Evolutionary conservation across 306 rosid species (phyloP).

Genomic region (Parietaria judaica): DNA sequence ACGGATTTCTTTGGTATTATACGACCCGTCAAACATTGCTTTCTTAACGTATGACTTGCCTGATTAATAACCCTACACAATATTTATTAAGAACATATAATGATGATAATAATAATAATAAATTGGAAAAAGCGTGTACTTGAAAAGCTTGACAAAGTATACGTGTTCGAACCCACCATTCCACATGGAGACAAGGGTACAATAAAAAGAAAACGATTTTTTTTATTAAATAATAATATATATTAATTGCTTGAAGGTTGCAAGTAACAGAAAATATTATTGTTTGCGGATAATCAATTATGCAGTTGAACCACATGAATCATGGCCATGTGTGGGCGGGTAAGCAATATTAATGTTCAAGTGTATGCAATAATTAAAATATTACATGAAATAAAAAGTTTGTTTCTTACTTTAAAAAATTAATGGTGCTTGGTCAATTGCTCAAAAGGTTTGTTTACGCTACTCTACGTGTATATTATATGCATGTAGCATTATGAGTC

Average conservation of each 20-base stretch:
- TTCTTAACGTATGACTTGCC: background rate
- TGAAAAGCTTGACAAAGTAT: constrained; percentile 25
- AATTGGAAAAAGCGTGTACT: constrained; percentile 20
- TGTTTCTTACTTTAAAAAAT: background rate
- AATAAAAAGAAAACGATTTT: background rate
- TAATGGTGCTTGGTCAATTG: background rate
- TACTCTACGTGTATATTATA: background rate
- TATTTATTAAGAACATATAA: background rate
- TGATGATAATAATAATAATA: background rate
- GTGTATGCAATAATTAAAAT: constrained; percentile 4
- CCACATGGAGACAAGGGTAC: constrained; percentile 25
- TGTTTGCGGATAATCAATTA: constrained; percentile 4
- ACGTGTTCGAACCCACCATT: constrained; percentile 10
- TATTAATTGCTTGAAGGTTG: constrained; percentile 21
- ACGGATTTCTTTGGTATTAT: constrained; percentile 3
- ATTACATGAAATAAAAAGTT: background rate
- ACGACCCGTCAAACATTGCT: constrained; percentile 21
- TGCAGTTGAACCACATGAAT: constrained; percentile 22
- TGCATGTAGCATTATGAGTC: too few relatives aligned
- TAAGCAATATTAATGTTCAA: background rate
- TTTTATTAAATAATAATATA: constrained; percentile 1
- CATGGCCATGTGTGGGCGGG: constrained; percentile 19
- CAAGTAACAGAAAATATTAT: constrained; percentile 9
- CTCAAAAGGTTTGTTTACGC: background rate
- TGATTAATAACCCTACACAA: background rate